Conservation (phyloP, 1,139 yeast genomes). For the Pichia sp. region DNA sequence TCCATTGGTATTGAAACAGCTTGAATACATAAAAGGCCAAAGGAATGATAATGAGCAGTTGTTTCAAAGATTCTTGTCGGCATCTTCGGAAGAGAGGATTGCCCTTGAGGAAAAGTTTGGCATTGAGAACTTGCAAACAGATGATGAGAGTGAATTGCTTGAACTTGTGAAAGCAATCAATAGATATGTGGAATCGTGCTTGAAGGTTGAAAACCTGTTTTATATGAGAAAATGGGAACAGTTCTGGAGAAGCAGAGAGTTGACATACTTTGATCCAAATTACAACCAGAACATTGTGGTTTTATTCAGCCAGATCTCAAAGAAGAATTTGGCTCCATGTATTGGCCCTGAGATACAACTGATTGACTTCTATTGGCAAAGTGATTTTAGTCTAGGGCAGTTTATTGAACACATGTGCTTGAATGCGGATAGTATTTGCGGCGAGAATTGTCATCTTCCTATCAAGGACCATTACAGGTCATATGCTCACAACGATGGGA, state of each 20-base stretch:
- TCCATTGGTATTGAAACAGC: slow-evolving; percentile 37
- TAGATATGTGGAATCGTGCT: slow-evolving; percentile 28
- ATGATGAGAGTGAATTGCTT: slow-evolving; percentile 22
- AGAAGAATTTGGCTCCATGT: slow-evolving; percentile 86
- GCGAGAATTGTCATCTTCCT: slow-evolving; percentile 73
- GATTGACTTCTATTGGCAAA: slow-evolving; percentile 85
- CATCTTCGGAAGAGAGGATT: slow-evolving; percentile 7
- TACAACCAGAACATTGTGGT: slow-evolving; percentile 74
- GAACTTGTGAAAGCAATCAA: slow-evolving; percentile 35
- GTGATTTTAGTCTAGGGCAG: slow-evolving; percentile 84
- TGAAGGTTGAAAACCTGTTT: slow-evolving; percentile 24
- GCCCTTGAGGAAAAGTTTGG: not conserved
- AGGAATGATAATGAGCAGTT: slow-evolving; percentile 26
- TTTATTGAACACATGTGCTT: slow-evolving; percentile 75
- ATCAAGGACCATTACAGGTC: slow-evolving; percentile 73
- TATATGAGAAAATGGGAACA: slow-evolving; percentile 57
- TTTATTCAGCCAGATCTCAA: slow-evolving; percentile 75
- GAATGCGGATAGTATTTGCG: slow-evolving; percentile 61
- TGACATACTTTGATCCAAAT: slow-evolving; percentile 53
- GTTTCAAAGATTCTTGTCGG: slow-evolving; percentile 16
- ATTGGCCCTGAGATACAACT: slow-evolving; percentile 79
- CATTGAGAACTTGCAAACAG: slow-evolving; percentile 2
- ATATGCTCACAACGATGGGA: slow-evolving; percentile 85
- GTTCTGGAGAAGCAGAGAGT: slow-evolving; percentile 35
- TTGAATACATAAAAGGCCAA: slow-evolving; percentile 31